These are phyloP conservation scores for Pleurotus eryngii DNA, from an alignment of 768 basidiomycete species.

Conservation along the genomic window DNA sequence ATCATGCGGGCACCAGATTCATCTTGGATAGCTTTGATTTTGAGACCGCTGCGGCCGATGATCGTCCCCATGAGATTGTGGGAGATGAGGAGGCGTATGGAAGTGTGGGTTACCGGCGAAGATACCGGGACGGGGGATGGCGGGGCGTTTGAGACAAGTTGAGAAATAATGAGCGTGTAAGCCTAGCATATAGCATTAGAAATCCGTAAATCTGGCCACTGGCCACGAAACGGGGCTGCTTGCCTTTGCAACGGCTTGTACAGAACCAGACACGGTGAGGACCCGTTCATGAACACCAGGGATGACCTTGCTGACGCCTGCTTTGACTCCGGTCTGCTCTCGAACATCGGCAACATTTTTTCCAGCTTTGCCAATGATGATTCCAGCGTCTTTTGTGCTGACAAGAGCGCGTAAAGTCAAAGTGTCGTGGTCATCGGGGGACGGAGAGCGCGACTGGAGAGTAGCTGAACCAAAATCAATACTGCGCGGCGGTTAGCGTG, in stretches of 20 bases:
- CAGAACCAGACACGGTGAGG: slow-evolving; percentile 87
- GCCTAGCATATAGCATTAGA: slow-evolving; percentile 49
- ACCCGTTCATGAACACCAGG: slow-evolving; percentile 97
- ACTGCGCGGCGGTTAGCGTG: slow-evolving; percentile 2
- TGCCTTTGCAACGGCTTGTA: slow-evolving; percentile 92
- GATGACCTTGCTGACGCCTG: slow-evolving; percentile 98
- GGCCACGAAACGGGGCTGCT: slow-evolving; percentile 7
- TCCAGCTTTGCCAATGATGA: slow-evolving; percentile 95
- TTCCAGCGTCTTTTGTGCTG: slow-evolving; percentile 94
- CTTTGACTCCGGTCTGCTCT: slow-evolving; percentile 94
- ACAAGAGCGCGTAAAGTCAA: slow-evolving; percentile 94
- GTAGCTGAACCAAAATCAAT: slow-evolving; percentile 35
- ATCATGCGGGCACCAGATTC: slow-evolving; percentile 96
- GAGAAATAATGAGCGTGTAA: slow-evolving; percentile 90
- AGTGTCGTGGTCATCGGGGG: slow-evolving; percentile 61
- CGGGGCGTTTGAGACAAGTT: slow-evolving; percentile 81
- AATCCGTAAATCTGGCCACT: slow-evolving; percentile 10
- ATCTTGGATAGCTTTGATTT: slow-evolving; percentile 99
- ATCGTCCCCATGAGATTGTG: slow-evolving; percentile 99
- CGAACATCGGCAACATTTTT: slow-evolving; percentile 97
- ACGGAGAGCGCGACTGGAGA: slow-evolving; percentile 71
- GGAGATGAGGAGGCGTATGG: slow-evolving; percentile 95
- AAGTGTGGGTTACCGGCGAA: slow-evolving; percentile 74
- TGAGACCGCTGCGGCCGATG: slow-evolving; percentile 92
- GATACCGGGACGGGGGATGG: slow-evolving; percentile 67